A percentile compares a stretch with the other conserved stretches of the same genome.
phyloP scores from a whole-genome alignment of 768 basidiomycete species.

The Pisolithus sp. region DNA sequence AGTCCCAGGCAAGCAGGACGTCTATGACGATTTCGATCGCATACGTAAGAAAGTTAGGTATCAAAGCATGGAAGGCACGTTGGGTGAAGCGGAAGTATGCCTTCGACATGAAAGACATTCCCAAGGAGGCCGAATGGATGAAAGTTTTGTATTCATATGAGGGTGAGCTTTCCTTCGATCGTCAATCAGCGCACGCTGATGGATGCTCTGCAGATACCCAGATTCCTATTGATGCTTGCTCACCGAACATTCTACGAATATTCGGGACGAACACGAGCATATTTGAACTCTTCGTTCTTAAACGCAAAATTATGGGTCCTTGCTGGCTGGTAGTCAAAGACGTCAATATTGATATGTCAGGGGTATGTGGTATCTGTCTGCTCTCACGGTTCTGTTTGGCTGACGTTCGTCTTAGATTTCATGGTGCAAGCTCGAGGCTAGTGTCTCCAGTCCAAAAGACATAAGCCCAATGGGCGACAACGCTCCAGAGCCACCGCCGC shows the following conservation, averaged over 20 bases:
- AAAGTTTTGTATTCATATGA: conserved; percentile 91
- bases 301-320: conserved; percentile 98
- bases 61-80: conserved; percentile 74
- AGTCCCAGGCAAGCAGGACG: conserved; percentile 61
- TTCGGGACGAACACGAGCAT: conserved; percentile 90
- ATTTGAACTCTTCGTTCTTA: conserved; percentile 89
- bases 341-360: conserved; percentile 67
- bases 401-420: conserved; percentile 56
- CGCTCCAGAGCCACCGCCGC: conserved; percentile 74
- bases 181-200: neutral
- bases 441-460: conserved; percentile 78
- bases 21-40: conserved; percentile 78
- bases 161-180: conserved; percentile 39
- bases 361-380: conserved; percentile 37
- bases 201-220: conserved; percentile 26
- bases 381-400: neutral
- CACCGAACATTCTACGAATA: conserved; percentile 79
- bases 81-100: conserved; percentile 88
- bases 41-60: conserved; percentile 64
- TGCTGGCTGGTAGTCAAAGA: conserved; percentile 91
- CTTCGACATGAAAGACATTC: conserved; percentile 73
- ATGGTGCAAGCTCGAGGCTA: conserved; percentile 94
- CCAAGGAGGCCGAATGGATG: conserved; percentile 81
- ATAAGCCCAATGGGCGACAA: conserved; percentile 77
- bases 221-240: conserved; percentile 65